Conservation (phyloP, 306 rosid genomes). For the Trifolium fragiferum region DNA sequence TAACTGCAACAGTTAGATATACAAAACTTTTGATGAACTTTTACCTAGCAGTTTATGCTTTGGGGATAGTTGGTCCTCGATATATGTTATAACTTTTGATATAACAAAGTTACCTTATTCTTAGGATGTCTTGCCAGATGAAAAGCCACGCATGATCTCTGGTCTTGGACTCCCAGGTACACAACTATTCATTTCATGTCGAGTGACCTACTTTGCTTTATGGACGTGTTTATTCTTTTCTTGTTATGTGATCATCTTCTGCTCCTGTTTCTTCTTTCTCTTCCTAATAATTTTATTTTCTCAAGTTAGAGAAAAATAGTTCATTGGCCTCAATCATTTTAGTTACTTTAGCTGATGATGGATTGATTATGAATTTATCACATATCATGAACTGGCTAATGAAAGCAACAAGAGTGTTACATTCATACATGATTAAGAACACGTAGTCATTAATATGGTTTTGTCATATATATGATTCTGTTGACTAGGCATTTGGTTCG, state of each 20-base stretch:
- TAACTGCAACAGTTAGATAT: background rate
- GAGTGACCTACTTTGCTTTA: background rate
- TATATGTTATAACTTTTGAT: slow-evolving; percentile 17
- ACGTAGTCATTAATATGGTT: slow-evolving; percentile 10
- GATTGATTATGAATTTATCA: slow-evolving; percentile 19
- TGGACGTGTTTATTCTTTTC: slow-evolving; percentile 14
- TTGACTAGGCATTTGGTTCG: slow-evolving; percentile 27
- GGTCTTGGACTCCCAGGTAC: slow-evolving; percentile 98
- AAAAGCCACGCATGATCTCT: slow-evolving; percentile 82
- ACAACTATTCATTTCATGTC: slow-evolving; percentile 21
- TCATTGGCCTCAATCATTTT: background rate
- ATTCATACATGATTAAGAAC: too few relatives aligned
- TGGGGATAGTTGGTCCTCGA: slow-evolving; percentile 16
- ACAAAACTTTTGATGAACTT: slow-evolving; percentile 5
- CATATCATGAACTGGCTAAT: background rate
- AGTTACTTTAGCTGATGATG: slow-evolving; percentile 6
- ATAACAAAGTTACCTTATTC: slow-evolving; percentile 37
- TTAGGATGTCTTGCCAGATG: slow-evolving; percentile 78
- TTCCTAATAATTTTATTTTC: slow-evolving; percentile 6
- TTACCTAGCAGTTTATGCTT: slow-evolving; percentile 9
- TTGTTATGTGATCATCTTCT: slow-evolving; percentile 8
- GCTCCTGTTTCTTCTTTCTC: background rate
- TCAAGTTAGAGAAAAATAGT: background rate
- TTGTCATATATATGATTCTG: slow-evolving; percentile 20
- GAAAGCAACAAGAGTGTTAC: slow-evolving; percentile 21